Percentiles rank a stretch among this genome's conserved stretches.
Conservation (phyloP, 1,284 basidiomycete genomes). For the Pterulicium gracile region DNA sequence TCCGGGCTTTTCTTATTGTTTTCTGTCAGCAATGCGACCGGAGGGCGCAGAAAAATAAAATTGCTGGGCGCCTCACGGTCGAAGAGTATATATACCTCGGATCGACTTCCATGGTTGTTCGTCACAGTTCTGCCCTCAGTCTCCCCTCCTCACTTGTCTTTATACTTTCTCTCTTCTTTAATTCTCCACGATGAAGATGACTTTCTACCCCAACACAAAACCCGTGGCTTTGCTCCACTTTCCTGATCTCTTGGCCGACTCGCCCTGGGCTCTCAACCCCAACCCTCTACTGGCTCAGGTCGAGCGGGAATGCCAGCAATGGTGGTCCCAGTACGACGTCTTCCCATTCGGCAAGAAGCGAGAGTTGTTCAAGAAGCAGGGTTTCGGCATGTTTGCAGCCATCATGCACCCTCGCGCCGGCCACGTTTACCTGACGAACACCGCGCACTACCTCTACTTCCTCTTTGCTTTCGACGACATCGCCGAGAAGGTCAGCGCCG, state of each 20-base stretch:
- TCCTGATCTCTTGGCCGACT: background rate
- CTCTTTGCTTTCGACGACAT: constrained; percentile 1
- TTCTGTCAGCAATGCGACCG: background rate
- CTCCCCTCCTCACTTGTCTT: background rate
- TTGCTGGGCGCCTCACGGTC: background rate
- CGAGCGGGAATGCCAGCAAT: background rate
- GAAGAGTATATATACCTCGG: background rate
- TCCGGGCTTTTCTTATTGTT: constrained; percentile 1
- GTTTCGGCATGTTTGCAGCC: background rate
- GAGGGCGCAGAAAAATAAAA: background rate
- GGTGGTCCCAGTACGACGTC: constrained; percentile 1
- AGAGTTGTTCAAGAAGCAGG: background rate
- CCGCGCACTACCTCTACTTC: constrained; percentile 1
- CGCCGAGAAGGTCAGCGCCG: background rate
- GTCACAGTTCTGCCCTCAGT: no score
- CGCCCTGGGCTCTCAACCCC: background rate
- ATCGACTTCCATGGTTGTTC: background rate
- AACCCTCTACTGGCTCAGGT: background rate
- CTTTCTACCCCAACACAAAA: background rate
- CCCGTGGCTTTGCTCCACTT: constrained; percentile 1
- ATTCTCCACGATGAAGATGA: background rate
- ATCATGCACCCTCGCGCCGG: background rate
- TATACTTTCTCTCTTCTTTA: background rate
- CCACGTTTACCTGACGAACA: background rate
- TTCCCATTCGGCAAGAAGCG: background rate